phyloP scores from a whole-genome alignment of 2,329 filamentous ascomycete species.

The Trichoderma hamatum region DNA sequence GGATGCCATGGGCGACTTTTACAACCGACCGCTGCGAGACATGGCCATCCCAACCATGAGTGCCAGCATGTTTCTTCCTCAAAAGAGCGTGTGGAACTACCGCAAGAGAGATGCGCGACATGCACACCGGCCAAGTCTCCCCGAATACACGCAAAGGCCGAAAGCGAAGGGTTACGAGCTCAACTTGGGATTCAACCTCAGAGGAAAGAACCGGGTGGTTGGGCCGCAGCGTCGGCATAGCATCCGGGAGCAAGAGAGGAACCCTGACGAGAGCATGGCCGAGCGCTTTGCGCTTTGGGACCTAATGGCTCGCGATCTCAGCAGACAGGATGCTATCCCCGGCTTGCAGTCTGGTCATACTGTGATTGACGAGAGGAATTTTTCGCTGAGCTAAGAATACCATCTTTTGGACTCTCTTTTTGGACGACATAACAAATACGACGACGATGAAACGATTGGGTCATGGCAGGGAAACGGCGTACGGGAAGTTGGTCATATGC shows the following conservation, averaged over 20 bases:
- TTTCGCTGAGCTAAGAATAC: slow-evolving; percentile 31
- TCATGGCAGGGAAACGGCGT: neutral
- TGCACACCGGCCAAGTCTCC: slow-evolving; percentile 31
- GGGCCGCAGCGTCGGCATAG: slow-evolving; percentile 16
- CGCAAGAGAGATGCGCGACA: slow-evolving; percentile 39
- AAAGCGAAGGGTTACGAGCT: slow-evolving; percentile 27
- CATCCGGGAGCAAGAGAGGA: slow-evolving; percentile 19
- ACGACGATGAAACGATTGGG: neutral
- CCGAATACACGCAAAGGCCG: slow-evolving; percentile 35
- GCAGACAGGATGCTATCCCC: slow-evolving; percentile 41
- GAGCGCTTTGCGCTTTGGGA: slow-evolving; percentile 44
- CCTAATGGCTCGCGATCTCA: slow-evolving; percentile 43
- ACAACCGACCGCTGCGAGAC: slow-evolving; percentile 51
- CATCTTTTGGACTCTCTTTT: neutral
- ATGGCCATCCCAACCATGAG: slow-evolving; percentile 58
- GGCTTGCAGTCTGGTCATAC: slow-evolving; percentile 44
- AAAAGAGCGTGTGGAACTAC: slow-evolving; percentile 55
- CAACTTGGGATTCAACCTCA: neutral
- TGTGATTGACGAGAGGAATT: slow-evolving; percentile 45
- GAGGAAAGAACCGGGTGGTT: slow-evolving; percentile 1
- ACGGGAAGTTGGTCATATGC: slow-evolving; percentile 19
- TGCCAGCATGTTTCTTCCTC: slow-evolving; percentile 56
- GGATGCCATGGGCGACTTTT: slow-evolving; percentile 52
- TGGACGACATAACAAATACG: neutral
- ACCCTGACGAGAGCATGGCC: slow-evolving; percentile 33